These are phyloP conservation scores for Magnolia kwangsiensis DNA, from an alignment of 164 flowering plant species.

Conservation along the genomic window DNA sequence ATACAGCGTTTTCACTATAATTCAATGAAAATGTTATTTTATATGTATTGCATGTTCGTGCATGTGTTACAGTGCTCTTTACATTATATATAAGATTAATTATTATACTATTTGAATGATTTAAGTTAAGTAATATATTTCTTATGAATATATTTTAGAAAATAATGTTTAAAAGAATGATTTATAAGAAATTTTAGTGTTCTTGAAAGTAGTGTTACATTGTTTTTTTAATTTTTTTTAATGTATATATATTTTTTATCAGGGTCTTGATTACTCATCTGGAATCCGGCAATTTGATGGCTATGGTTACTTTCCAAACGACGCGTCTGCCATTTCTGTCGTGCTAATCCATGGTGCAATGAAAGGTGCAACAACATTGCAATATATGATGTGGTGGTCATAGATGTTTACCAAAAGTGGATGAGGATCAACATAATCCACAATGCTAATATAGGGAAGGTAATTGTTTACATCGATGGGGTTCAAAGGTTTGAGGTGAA, in stretches of 20 bases:
- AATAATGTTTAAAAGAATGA: too few relatives aligned
- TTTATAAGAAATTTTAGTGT: too few relatives aligned
- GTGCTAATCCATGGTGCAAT: constrained; percentile 12
- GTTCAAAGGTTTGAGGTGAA: constrained; percentile 13
- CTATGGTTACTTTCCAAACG: constrained; percentile 13
- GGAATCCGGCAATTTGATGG: constrained; percentile 26
- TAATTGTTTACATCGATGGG: constrained; percentile 30
- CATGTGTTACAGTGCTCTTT: too few relatives aligned
- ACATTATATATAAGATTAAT: too few relatives aligned
- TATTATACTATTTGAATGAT: too few relatives aligned
- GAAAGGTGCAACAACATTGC: not conserved
- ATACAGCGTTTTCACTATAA: too few relatives aligned
- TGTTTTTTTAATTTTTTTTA: too few relatives aligned
- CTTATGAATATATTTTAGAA: too few relatives aligned
- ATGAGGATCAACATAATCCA: constrained; percentile 32
- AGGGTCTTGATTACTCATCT: constrained; percentile 31
- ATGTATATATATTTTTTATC: not conserved
- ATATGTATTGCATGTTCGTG: too few relatives aligned
- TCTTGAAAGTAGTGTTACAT: too few relatives aligned
- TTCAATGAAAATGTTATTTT: too few relatives aligned
- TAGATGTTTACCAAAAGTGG: constrained; percentile 30
- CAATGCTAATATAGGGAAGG: constrained; percentile 18
- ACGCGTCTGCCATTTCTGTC: constrained; percentile 14
- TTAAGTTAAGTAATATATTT: too few relatives aligned
- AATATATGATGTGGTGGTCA: not conserved